Base-by-base conservation (phyloP, 2,329 filamentous ascomycete species). In the Claviceps spartinae region DNA sequence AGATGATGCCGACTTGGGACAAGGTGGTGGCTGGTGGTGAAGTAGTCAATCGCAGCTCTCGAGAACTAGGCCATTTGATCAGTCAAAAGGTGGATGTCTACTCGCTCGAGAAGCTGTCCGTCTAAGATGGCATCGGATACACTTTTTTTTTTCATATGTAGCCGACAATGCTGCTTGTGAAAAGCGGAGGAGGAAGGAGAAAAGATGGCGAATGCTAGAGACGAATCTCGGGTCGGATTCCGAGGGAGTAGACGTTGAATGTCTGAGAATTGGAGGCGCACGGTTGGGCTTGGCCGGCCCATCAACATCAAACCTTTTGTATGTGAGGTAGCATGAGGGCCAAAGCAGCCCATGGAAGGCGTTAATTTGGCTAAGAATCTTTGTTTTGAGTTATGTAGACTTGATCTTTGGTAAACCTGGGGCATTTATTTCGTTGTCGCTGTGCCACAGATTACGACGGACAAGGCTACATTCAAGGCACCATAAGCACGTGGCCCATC, bases 21-120 rank as follows among this genome's bases (percentile, higher is more conserved):
- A 82, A 87, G 76, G 70, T 86, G 58, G 72, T 82, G 58, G 73
- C 77, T 47, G 82, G 81, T 52, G 87, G 88, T 18, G 85, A 88
- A 70, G 72, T 88, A 42, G 75, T 82, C 56, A 72, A 78, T 64
- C 79, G 87, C 59, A 88, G 76, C 59, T 74, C 72, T 59, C 75
- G 88, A 66, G 85, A 95, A 69, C 82, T 83, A 54, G 87, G 86
- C 18, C 81, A 86, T 67, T 69, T 94, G 65, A 80, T 85, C 62
- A 88, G 85, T 63, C 85, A 86, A 69, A 83, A 83, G 64, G 84
- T 90, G 55, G 86, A 85, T 52, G 81, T 83, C 58, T 95, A 96
- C 70, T 88, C 86, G 47, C 76, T 91, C 58, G 88, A 95, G 70
- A 80, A 81, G 67, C 82, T 95, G 59, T 67, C 77, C 50, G 72